Conservation (phyloP, 148 eudicot genomes). For the Limonium bicolor region DNA sequence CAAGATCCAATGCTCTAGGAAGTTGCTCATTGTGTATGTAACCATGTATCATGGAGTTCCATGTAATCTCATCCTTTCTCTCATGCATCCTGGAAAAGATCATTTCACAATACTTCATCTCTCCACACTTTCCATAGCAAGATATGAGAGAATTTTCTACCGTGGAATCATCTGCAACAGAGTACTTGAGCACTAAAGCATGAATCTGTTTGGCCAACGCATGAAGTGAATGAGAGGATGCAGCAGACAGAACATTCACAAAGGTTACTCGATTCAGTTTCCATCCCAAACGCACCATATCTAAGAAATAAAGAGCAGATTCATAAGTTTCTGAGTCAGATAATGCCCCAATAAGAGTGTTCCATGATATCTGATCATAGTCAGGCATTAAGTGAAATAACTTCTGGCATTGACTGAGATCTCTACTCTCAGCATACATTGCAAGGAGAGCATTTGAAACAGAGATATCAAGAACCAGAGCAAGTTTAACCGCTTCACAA, state of each 20-base stretch:
- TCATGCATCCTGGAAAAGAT: constrained; percentile 46
- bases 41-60: constrained; percentile 82
- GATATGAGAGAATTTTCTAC: constrained; percentile 52
- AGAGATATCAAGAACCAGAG: constrained; percentile 57
- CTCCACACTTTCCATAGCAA: constrained; percentile 70
- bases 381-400: constrained; percentile 44
- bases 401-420: constrained; percentile 32
- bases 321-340: constrained; percentile 30
- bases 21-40: constrained; percentile 55
- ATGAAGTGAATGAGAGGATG: constrained; percentile 31
- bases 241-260: constrained; percentile 54
- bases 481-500: constrained; percentile 46
- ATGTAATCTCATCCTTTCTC: constrained; percentile 50
- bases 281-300: constrained; percentile 52
- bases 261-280: constrained; percentile 44
- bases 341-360: constrained; percentile 53
- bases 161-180: constrained; percentile 18
- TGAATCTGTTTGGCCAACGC: constrained; percentile 50
- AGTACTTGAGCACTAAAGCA: constrained; percentile 34
- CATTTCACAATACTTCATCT: constrained; percentile 40
- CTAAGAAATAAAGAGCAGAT: constrained; percentile 22
- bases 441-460: constrained; percentile 71
- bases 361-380: constrained; percentile 73
- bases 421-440: constrained; percentile 40
- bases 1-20: constrained; percentile 55